These are phyloP conservation scores for Ambrosia trifida DNA, from an alignment of 129 eudicot species.

Conservation along the genomic window DNA sequence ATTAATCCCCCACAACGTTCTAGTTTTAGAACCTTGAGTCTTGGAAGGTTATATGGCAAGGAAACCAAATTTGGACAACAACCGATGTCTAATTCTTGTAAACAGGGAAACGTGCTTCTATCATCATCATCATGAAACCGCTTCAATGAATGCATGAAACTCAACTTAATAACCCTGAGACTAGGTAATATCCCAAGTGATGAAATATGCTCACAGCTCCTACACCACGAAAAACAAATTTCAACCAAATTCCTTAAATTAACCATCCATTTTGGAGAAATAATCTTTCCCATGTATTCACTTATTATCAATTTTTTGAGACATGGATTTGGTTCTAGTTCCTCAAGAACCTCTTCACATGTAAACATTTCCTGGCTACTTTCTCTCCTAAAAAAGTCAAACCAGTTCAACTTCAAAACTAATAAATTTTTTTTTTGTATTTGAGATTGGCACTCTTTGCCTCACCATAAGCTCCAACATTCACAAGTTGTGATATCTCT, in stretches of 20 bases:
- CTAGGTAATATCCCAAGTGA: slow-evolving; percentile 22
- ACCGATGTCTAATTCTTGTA: background rate
- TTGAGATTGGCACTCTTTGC: slow-evolving; percentile 21
- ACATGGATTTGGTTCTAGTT: slow-evolving; percentile 13
- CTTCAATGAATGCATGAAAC: background rate
- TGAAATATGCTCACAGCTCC: background rate
- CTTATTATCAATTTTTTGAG: background rate
- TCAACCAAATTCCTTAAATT: slow-evolving; percentile 1
- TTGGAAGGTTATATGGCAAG: slow-evolving; percentile 12
- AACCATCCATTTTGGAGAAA: slow-evolving; percentile 12
- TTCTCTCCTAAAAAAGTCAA: background rate
- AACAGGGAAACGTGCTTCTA: background rate
- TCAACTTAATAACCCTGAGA: background rate
- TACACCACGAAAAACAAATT: background rate
- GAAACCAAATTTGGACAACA: background rate
- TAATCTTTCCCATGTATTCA: background rate
- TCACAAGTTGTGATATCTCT: background rate
- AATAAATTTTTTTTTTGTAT: background rate
- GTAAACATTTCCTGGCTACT: background rate
- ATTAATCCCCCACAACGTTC: background rate
- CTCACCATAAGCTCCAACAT: slow-evolving; percentile 10
- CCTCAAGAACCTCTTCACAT: slow-evolving; percentile 9
- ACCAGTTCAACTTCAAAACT: background rate
- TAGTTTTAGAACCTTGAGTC: background rate
- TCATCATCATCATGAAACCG: slow-evolving; percentile 20